Percentiles rank a stretch among this genome's conserved stretches.
Evolutionary conservation across 2,329 filamentous ascomycete genomes (phyloP).

Genomic region (Sphaerulina musiva): DNA sequence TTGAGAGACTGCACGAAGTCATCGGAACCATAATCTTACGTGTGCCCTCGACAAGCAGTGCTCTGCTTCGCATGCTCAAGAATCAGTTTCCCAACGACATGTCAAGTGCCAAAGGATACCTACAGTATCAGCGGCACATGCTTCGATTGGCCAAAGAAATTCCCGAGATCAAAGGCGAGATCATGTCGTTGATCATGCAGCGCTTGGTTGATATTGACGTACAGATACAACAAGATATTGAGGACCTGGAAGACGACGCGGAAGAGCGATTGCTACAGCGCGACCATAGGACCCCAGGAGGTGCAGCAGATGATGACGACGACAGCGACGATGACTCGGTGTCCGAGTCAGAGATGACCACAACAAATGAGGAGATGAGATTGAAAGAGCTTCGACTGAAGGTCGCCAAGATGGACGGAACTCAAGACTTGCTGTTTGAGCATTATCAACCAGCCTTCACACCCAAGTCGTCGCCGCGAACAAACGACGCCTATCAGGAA

Average conservation of each 20-base stretch:
- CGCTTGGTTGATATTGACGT: slow-evolving; percentile 90
- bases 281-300: slow-evolving; percentile 41
- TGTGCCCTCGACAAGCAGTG: slow-evolving; percentile 69
- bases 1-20: slow-evolving; percentile 66
- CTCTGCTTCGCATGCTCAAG: slow-evolving; percentile 51
- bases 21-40: slow-evolving; percentile 71
- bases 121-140: slow-evolving; percentile 82
- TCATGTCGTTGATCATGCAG: slow-evolving; percentile 76
- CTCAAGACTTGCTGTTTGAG: slow-evolving; percentile 80
- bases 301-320: slow-evolving; percentile 45
- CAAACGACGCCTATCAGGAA: slow-evolving; percentile 67
- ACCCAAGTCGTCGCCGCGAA: slow-evolving; percentile 53
- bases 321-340: slow-evolving; percentile 65
- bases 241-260: slow-evolving; percentile 84
- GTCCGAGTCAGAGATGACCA: slow-evolving; percentile 54
- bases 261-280: slow-evolving; percentile 63
- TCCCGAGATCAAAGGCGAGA: slow-evolving; percentile 68
- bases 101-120: slow-evolving; percentile 70
- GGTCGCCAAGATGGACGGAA: slow-evolving; percentile 83
- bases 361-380: slow-evolving; percentile 52
- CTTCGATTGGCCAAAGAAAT: slow-evolving; percentile 70
- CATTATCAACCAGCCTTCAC: slow-evolving; percentile 70
- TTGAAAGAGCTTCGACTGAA: slow-evolving; percentile 71
- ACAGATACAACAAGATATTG: slow-evolving; percentile 86
- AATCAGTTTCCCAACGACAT: slow-evolving; percentile 38